These are phyloP conservation scores for Saturnispora bothae DNA, from an alignment of 805 yeast species.

Conservation along the genomic window DNA sequence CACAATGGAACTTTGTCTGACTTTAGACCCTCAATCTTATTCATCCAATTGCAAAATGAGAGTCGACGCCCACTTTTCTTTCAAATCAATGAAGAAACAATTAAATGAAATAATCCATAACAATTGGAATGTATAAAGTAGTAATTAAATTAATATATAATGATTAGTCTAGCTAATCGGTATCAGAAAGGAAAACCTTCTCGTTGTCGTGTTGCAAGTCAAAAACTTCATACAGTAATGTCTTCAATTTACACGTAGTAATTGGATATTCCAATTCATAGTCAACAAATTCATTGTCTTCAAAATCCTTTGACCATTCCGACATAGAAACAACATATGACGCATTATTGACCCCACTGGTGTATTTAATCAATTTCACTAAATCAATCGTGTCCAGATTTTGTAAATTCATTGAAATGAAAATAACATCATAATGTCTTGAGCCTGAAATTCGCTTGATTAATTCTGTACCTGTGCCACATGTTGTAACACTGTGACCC, in stretches of 20 bases:
- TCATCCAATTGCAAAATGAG: conserved; percentile 24
- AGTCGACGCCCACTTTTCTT: conserved; percentile 32
- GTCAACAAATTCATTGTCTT: conserved; percentile 43
- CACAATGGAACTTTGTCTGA: conserved; percentile 33
- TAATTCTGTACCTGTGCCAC: conserved; percentile 72
- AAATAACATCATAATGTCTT: conserved; percentile 72
- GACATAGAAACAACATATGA: conserved; percentile 75
- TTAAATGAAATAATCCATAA: conserved; percentile 14
- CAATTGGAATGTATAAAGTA: background rate
- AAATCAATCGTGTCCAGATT: conserved; percentile 67
- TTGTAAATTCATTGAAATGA: conserved; percentile 62
- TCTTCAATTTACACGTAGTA: conserved; percentile 26
- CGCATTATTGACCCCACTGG: conserved; percentile 63
- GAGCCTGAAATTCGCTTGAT: conserved; percentile 73
- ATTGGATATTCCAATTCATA: conserved; percentile 69
- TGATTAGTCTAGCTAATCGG: conserved; percentile 19
- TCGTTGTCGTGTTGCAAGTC: conserved; percentile 16
- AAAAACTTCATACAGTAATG: conserved; percentile 20
- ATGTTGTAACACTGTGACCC: conserved; percentile 74
- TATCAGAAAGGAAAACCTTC: conserved; percentile 26
- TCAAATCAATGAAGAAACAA: conserved; percentile 32
- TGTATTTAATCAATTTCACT: conserved; percentile 61
- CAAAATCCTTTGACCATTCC: conserved; percentile 59
- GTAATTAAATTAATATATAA: too few species aligned
- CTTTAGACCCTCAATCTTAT: conserved; percentile 8